phyloP scores from a whole-genome alignment of 768 basidiomycete species.

The Calvatia gigantea region DNA sequence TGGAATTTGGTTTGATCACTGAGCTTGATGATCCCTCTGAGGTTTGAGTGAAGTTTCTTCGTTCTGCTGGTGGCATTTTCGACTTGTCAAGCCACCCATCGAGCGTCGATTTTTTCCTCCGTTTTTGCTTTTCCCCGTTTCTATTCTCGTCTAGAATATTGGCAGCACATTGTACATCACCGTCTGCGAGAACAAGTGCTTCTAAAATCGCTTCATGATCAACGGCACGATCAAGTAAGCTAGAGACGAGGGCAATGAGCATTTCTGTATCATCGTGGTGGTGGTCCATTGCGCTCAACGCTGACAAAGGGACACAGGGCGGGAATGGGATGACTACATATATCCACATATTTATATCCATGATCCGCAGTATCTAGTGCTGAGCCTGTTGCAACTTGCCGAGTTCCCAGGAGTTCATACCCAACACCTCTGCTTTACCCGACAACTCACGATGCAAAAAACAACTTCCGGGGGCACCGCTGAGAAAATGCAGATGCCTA shows the following conservation, averaged over 20 bases:
- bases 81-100: conserved; percentile 50
- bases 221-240: conserved; percentile 39
- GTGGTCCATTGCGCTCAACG: background rate
- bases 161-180: conserved; percentile 54
- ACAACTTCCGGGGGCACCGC: too few relatives aligned
- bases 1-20: conserved; percentile 2
- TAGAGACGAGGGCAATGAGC: conserved; percentile 63
- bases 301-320: background rate
- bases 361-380: too few relatives aligned
- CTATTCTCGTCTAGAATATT: conserved; percentile 14
- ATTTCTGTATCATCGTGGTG: conserved; percentile 55
- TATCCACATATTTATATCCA: conserved; percentile 1
- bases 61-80: conserved; percentile 3
- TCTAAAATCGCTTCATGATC: conserved; percentile 49
- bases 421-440: too few relatives aligned
- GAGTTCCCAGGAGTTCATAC: too few relatives aligned
- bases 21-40: conserved; percentile 1
- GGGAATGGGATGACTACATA: background rate
- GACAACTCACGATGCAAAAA: too few relatives aligned
- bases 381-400: too few relatives aligned
- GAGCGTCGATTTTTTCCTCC: conserved; percentile 49
- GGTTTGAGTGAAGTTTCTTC: conserved; percentile 18
- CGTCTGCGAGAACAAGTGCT: conserved; percentile 51
- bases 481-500: too few relatives aligned
- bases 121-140: conserved; percentile 29